A percentile compares a stretch with the other conserved stretches of the same genome.
phyloP scores from a whole-genome alignment of 306 rosid species.

The Quercus berberidifolia region DNA sequence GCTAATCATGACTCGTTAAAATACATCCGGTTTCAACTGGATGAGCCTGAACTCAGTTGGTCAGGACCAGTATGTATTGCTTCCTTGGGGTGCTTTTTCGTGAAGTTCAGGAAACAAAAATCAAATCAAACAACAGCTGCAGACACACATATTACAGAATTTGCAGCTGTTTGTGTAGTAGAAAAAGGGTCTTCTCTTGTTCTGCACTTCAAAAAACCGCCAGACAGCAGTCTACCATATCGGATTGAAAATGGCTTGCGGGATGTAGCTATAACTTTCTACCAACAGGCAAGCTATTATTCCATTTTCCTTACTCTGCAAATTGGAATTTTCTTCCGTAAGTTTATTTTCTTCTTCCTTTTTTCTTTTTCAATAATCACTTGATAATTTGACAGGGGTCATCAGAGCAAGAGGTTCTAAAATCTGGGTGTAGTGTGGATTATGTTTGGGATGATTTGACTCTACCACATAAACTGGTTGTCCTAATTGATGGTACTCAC shows the following conservation, averaged over 20 bases:
- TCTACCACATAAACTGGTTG: slow-evolving; percentile 71
- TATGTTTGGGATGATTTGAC: slow-evolving; percentile 96
- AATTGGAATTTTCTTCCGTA: background rate
- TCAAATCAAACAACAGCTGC: slow-evolving; percentile 32
- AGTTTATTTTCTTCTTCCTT: background rate
- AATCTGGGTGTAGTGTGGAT: slow-evolving; percentile 55
- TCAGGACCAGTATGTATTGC: slow-evolving; percentile 95
- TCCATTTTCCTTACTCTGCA: slow-evolving; percentile 17
- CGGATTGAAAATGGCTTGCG: slow-evolving; percentile 75
- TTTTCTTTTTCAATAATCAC: slow-evolving; percentile 14
- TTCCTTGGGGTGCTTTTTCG: slow-evolving; percentile 85
- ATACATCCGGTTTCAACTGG: slow-evolving; percentile 54
- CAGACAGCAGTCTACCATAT: slow-evolving; percentile 73
- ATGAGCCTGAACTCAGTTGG: slow-evolving; percentile 70
- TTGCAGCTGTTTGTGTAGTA: slow-evolving; percentile 73
- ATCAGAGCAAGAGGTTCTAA: slow-evolving; percentile 71
- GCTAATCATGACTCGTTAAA: slow-evolving; percentile 51
- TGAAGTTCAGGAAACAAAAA: slow-evolving; percentile 66
- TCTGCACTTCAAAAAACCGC: slow-evolving; percentile 78
- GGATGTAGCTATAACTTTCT: slow-evolving; percentile 64
- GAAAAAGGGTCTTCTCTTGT: slow-evolving; percentile 89
- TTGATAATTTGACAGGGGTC: slow-evolving; percentile 59
- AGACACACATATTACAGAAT: slow-evolving; percentile 45
- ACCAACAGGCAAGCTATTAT: slow-evolving; percentile 67
- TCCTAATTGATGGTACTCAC: slow-evolving; percentile 58